Base-by-base conservation (phyloP, 371 early-diverging fungal genomes). In the Mortierella sp. region DNA sequence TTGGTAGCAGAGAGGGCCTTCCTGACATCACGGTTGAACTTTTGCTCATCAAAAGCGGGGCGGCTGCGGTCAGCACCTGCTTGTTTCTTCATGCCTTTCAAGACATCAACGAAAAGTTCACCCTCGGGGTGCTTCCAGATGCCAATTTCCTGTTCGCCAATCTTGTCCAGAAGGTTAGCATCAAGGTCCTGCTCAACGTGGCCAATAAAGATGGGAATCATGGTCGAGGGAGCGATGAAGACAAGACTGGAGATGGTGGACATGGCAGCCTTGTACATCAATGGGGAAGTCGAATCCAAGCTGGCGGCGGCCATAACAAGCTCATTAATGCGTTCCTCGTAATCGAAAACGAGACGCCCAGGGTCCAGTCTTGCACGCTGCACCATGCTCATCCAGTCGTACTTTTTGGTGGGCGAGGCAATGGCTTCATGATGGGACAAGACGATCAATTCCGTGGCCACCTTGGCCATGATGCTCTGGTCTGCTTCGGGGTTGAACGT, bases 1-100 rank as follows among this genome's bases (percentile, higher is more conserved):
- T 93, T 95, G n/a, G 65, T 54, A 47, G 80, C 70, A 76, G 95
- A 94, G 11, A 96, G 81, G 72, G 96, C 95, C 76, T 94, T 95
- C 79, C 93, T 94, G 48, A 97, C 84, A 73, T 98, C 96, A 60
- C 92, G 93, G 88, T 96, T 97, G 96, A 97, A 97, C 76, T 95
- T 92, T 76, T 96, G 95, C 57, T 94, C 95, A 34, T 92, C 93
- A 76, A 90, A 89, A 72, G 92, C 91, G 70, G 91, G 90, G 48
- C 91, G 88, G 14, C 91, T 89, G 78, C 90, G 89, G 48, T 93
- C 92, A 24, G 87, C 88, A 21, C 86, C 91, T 47, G 81, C 84
- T 31, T 84, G 84, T 75, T 82, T 84, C 80, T 91, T 90, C 77
- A 88, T 90, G 47, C 91, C 90, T 63, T 80, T 83, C 24, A 88